Evolutionary conservation across 371 early-diverging fungal species (phyloP).

Genomic region (Basidiobolus meristosporus): DNA sequence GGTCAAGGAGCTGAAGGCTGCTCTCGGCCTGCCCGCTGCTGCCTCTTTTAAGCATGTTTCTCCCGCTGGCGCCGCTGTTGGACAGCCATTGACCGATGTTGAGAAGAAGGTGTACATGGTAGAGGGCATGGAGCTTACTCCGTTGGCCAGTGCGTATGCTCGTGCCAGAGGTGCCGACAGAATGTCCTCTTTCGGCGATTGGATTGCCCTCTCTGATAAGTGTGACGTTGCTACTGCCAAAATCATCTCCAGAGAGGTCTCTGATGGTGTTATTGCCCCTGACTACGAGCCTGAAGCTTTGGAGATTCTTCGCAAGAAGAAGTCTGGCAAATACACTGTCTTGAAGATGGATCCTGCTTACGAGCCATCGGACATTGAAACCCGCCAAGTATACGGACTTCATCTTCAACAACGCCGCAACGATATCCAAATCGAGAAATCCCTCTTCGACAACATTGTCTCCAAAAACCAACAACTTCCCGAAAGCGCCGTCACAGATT

Average conservation of each 20-base stretch:
- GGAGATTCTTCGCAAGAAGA: constrained; percentile 80
- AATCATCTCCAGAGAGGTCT: constrained; percentile 85
- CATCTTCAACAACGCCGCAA: constrained; percentile 82
- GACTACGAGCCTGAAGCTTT: constrained; percentile 74
- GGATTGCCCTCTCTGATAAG: constrained; percentile 77
- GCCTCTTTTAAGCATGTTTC: constrained; percentile 98
- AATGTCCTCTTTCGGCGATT: constrained; percentile 97
- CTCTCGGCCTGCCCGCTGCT: constrained; percentile 68
- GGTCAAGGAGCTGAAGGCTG: constrained; percentile 58
- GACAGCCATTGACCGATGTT: constrained; percentile 50
- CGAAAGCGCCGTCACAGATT: constrained; percentile 50
- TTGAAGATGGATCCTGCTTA: constrained; percentile 76
- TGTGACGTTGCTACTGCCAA: constrained; percentile 87
- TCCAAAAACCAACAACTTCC: constrained; percentile 55
- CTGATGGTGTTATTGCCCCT: constrained; percentile 95
- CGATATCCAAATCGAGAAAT: constrained; percentile 45
- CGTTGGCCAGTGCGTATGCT: constrained; percentile 69
- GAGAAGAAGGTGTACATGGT: constrained; percentile 86
- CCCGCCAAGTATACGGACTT: constrained; percentile 88
- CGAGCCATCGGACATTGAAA: constrained; percentile 65
- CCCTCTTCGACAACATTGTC: constrained; percentile 68
- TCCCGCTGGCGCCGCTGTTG: constrained; percentile 94
- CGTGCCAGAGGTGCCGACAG: constrained; percentile 89
- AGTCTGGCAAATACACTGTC: constrained; percentile 91
- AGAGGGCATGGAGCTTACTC: constrained; percentile 60